phyloP scores from a whole-genome alignment of 495 filamentous ascomycete genomes.

The Aspergillus coremiiformis region DNA sequence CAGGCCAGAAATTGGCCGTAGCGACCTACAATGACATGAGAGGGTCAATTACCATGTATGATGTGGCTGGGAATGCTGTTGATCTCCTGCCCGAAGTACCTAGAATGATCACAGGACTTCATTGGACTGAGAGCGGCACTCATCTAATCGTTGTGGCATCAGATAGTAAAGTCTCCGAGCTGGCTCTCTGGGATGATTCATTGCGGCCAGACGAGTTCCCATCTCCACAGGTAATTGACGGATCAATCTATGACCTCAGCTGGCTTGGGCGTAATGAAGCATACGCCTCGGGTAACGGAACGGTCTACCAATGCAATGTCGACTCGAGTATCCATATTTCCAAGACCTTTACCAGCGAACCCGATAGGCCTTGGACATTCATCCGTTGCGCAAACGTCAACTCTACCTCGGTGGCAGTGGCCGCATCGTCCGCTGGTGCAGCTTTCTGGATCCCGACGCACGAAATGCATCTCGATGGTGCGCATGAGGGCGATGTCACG shows the following conservation, averaged over 20 bases:
- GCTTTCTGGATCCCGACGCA: slow-evolving; percentile 42
- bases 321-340: slow-evolving; percentile 32
- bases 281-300: slow-evolving; percentile 35
- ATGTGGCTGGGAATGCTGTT: slow-evolving; percentile 48
- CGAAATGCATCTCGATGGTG: slow-evolving; percentile 31
- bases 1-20: slow-evolving; percentile 60
- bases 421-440: slow-evolving; percentile 27
- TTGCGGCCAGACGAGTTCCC: slow-evolving; percentile 37
- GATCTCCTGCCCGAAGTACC: slow-evolving; percentile 44
- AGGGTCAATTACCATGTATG: slow-evolving; percentile 62
- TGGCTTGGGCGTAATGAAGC: slow-evolving; percentile 31
- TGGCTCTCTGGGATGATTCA: slow-evolving; percentile 41
- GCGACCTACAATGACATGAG: slow-evolving; percentile 56
- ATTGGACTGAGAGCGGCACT: slow-evolving; percentile 34
- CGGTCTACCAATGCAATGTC: slow-evolving; percentile 39
- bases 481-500: slow-evolving; percentile 42
- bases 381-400: slow-evolving; percentile 27
- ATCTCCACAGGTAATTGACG: slow-evolving; percentile 32
- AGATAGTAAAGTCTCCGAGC: slow-evolving; percentile 33
- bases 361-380: slow-evolving; percentile 32
- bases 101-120: slow-evolving; percentile 36
- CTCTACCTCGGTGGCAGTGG: slow-evolving; percentile 26
- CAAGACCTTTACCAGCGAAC: slow-evolving; percentile 26
- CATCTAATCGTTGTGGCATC: slow-evolving; percentile 40
- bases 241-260: slow-evolving; percentile 31